Conservation (phyloP, 2,329 filamentous ascomycete genomes). For the Aspergillus glaucus region DNA sequence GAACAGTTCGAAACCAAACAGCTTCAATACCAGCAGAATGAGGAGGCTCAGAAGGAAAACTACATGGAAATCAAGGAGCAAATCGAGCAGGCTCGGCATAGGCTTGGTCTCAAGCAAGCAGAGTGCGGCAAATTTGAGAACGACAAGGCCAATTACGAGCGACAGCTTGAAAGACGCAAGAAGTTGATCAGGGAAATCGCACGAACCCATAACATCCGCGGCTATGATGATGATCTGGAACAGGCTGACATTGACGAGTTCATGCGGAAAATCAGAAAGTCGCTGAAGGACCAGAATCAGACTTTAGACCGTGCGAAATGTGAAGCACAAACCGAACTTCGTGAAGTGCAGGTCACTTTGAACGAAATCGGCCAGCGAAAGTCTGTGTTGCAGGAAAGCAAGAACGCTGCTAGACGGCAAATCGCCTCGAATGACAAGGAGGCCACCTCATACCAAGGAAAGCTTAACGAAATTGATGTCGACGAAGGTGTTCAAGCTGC, state of each 20-base stretch:
- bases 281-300: slow-evolving; percentile 70
- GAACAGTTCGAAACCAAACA: slow-evolving; percentile 74
- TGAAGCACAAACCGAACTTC: slow-evolving; percentile 67
- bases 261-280: slow-evolving; percentile 67
- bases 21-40: slow-evolving; percentile 56
- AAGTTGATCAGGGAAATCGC: slow-evolving; percentile 73
- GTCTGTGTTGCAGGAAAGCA: slow-evolving; percentile 66
- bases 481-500: slow-evolving; percentile 80
- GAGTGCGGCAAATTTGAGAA: slow-evolving; percentile 69
- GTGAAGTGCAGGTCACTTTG: slow-evolving; percentile 64
- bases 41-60: slow-evolving; percentile 55
- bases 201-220: slow-evolving; percentile 69
- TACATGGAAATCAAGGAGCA: slow-evolving; percentile 58
- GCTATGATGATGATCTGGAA: slow-evolving; percentile 72
- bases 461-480: slow-evolving; percentile 65
- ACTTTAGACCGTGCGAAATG: slow-evolving; percentile 68
- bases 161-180: slow-evolving; percentile 65
- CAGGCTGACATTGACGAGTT: slow-evolving; percentile 70
- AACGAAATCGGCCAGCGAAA: slow-evolving; percentile 69
- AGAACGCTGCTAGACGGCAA: slow-evolving; percentile 64
- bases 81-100: slow-evolving; percentile 42
- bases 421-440: slow-evolving; percentile 69
- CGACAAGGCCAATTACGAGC: slow-evolving; percentile 79
- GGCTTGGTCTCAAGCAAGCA: slow-evolving; percentile 35
- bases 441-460: slow-evolving; percentile 58